phyloP scores from a whole-genome alignment of 2,329 filamentous ascomycete genomes.

The Penicillium hordei region DNA sequence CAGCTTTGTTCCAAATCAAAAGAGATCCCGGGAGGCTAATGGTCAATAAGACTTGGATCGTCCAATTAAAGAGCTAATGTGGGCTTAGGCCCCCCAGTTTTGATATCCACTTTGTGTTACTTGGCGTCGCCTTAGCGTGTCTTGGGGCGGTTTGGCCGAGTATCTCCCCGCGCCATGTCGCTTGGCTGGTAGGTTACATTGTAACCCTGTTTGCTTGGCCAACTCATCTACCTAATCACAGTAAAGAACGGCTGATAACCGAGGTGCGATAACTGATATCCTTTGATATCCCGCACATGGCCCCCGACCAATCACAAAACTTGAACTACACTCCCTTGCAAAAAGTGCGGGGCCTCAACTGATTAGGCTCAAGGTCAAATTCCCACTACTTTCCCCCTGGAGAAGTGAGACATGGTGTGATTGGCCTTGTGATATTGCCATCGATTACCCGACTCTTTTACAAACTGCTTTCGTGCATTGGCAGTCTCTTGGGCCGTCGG shows the following conservation, averaged over 20 bases:
- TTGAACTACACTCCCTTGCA: too few species aligned
- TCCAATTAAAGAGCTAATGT: conserved; percentile 3
- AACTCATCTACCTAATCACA: background rate
- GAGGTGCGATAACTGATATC: conserved; percentile 13
- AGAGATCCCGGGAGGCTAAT: conserved; percentile 5
- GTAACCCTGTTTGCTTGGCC: conserved; percentile 28
- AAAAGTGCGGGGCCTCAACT: background rate
- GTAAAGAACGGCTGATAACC: background rate
- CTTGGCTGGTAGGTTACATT: conserved; percentile 28
- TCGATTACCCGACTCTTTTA: background rate
- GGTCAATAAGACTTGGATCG: background rate
- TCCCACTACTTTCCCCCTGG: background rate
- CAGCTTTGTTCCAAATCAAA: background rate
- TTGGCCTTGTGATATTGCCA: background rate
- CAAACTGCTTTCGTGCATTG: background rate
- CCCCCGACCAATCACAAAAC: background rate
- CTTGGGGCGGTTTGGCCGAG: conserved; percentile 9
- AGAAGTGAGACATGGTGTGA: conserved; percentile 5
- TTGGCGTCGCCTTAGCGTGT: background rate
- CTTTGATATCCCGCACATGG: conserved; percentile 5
- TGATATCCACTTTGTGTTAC: background rate
- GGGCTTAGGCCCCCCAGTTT: background rate
- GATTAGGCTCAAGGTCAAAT: conserved; percentile 2
- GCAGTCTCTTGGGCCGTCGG: conserved; percentile 9
- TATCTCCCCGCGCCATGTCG: conserved; percentile 5